These are phyloP conservation scores for Marasmius oreades DNA, from an alignment of 1,284 basidiomycete species.

Conservation along the genomic window DNA sequence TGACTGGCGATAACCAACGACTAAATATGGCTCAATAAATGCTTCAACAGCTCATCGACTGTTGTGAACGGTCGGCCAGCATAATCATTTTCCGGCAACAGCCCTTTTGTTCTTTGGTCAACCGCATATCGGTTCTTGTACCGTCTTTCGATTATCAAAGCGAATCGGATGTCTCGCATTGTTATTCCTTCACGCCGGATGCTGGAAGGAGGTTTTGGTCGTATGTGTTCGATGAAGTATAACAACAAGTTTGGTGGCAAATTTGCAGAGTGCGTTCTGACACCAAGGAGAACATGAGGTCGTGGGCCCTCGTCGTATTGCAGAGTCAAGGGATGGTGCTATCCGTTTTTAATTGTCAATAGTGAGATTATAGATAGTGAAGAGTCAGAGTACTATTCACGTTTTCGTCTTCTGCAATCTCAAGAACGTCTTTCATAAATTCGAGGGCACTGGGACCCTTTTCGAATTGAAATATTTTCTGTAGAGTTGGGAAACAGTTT, in stretches of 20 bases:
- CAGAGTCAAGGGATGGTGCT: slow-evolving; percentile 4
- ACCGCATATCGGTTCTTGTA: background rate
- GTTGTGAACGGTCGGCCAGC: background rate
- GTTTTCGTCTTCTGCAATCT: slow-evolving; percentile 3
- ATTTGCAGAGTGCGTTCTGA: slow-evolving; percentile 4
- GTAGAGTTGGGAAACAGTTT: background rate
- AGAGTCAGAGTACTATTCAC: background rate
- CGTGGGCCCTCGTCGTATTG: background rate
- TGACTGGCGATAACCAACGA: slow-evolving; percentile 21
- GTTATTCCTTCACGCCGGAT: slow-evolving; percentile 2
- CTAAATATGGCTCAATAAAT: background rate
- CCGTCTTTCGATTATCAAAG: background rate
- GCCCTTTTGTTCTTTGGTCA: background rate
- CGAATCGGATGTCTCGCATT: slow-evolving; percentile 3
- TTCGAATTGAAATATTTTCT: background rate
- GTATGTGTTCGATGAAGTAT: background rate
- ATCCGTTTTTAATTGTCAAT: background rate
- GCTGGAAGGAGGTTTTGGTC: background rate
- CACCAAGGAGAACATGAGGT: background rate
- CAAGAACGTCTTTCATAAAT: slow-evolving; percentile 2
- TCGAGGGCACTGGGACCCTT: background rate
- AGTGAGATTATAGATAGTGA: background rate
- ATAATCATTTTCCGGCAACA: background rate
- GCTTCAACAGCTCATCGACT: background rate
- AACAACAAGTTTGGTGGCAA: background rate